A percentile compares a stretch with the other conserved stretches of the same genome.
Conservation (phyloP, 495 filamentous ascomycete species). For the Bathelium albidoporum region DNA sequence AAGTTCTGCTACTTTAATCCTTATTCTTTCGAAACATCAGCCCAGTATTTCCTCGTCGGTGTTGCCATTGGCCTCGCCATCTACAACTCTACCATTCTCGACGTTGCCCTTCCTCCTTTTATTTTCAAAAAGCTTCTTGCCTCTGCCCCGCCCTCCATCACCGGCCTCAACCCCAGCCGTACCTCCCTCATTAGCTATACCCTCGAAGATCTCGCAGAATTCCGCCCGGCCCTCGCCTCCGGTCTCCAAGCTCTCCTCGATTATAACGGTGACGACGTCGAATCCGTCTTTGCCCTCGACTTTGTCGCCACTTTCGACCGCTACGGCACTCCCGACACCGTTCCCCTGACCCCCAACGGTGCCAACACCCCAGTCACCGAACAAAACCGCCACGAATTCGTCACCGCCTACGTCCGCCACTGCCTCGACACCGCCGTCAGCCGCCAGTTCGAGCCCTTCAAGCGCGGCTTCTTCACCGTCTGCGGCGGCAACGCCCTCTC, state of each 20-base stretch:
- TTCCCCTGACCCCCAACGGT: constrained; percentile 68
- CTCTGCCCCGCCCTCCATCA: constrained; percentile 48
- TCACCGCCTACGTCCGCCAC: constrained; percentile 76
- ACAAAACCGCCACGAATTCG: constrained; percentile 74
- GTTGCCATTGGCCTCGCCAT: constrained; percentile 84
- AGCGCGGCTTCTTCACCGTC: constrained; percentile 87
- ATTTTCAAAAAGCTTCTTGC: constrained; percentile 81
- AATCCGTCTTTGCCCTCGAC: constrained; percentile 70
- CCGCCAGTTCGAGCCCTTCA: constrained; percentile 90
- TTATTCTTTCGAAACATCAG: constrained; percentile 79
- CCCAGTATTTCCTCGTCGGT: constrained; percentile 88
- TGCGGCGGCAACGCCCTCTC: constrained; percentile 84
- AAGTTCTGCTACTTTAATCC: constrained; percentile 94
- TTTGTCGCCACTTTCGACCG: constrained; percentile 70
- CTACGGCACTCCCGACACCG: constrained; percentile 56
- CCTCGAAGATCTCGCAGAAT: constrained; percentile 78
- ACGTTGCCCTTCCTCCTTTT: constrained; percentile 86
- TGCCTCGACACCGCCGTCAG: constrained; percentile 68
- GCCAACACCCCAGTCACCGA: constrained; percentile 74
- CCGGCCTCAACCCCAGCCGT: constrained; percentile 32
- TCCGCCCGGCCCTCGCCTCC: constrained; percentile 63
- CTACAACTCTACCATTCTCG: constrained; percentile 93
- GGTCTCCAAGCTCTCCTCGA: constrained; percentile 70
- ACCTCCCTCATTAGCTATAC: constrained; percentile 55
- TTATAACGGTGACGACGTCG: constrained; percentile 69